Base-by-base conservation (phyloP, 129 eudicot genomes). In the Tanacetum coccineum region DNA sequence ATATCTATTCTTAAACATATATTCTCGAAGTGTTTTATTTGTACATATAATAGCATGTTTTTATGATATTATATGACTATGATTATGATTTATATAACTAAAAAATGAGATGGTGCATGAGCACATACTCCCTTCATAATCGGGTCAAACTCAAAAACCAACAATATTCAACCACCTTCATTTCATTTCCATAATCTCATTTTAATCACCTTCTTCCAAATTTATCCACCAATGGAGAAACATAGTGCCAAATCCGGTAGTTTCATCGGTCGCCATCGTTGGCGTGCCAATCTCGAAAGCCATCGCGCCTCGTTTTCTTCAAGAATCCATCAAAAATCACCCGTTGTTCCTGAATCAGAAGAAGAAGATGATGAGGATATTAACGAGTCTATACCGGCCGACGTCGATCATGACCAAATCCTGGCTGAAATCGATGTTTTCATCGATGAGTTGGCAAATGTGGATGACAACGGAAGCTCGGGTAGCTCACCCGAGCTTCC, bases 401-500 rank as follows among this genome's bases (percentile, higher is more conserved):
- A 64, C 53, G 17, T 67, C 1, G 78, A 78, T 21, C 62, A 39
- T 9, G 44, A 70, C 26, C 78, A 81, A 13, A 62, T 83, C 50
- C 45, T 71, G 0, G 17, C 61, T 5, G 68, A 86, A 0, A 62
- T 86, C 0, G 95, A 91, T 59, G 76, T 30, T 14, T 82, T 79
- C 73, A 73, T 65, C 13, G 64, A 77, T 0, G 48, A 71, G 3
- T 42, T 81, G 11, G 73, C 85, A 18, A 40, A 76, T 17, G 9
- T 57, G 10, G 77, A 78, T 3, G 81, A 82, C 56, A 86, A 81
- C 7, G 79, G 82, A 6, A 48, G 42, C 42, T 36, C 69, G 25
- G n/a, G n/a, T n/a, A n/a, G n/a, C 57, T 72, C 79, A 0, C 81
- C 96, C 0, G 62, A 81, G 0, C 73, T 78, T 18, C 89, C 87